Evolutionary conservation across 768 basidiomycete species (phyloP), one percentile per base, ranked within the genome.

Genomic region (Termitomyces sp.): DNA sequence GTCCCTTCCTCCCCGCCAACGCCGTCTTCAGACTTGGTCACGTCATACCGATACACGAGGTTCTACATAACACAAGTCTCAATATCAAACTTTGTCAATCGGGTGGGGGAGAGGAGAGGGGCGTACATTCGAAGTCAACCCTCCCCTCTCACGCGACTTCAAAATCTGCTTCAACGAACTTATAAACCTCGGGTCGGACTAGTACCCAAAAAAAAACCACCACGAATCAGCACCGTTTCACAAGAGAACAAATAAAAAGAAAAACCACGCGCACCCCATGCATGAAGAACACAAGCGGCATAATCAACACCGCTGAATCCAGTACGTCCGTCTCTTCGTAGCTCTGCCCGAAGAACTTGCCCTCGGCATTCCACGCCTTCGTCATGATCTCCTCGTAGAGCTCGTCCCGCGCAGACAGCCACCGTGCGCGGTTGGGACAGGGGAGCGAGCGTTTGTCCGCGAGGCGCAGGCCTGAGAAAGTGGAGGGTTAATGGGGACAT

Each of bases 1-100:
- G 91, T 94, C 2, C 95, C 95, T 71, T 97, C 95, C 61, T 96
- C 92, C 1, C 95, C 94, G 1, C 96, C 95, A 13, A 98, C 93
- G 7, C 96, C 96, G 64, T 98, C 96, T 57, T 90, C 87, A 0
- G 91, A 86, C 68, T 90, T 90, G 26, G 70, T 73, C 13, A 90
- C 87, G 67, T 98, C 93, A 70, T 98, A 98, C 8, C 95, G 86
- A 67, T 90, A 96, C 6, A 93, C 90, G 10, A 93, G 80, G 63
- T 86, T 87, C 90, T 92, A 43, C 27, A 7, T 13, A 6, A n/a
- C 22, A 22, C 16, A 1, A 16, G 36, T 2, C 2, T 12, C 13
- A 36, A 36, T 4, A 14, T 12, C 34, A 36, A 36, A 16, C 13
- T 4, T 2, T 4, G n/a, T n/a, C n/a, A n/a, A n/a, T n/a, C n/a